phyloP scores from a whole-genome alignment of 2,329 filamentous ascomycete species.

The Alternaria viburni region DNA sequence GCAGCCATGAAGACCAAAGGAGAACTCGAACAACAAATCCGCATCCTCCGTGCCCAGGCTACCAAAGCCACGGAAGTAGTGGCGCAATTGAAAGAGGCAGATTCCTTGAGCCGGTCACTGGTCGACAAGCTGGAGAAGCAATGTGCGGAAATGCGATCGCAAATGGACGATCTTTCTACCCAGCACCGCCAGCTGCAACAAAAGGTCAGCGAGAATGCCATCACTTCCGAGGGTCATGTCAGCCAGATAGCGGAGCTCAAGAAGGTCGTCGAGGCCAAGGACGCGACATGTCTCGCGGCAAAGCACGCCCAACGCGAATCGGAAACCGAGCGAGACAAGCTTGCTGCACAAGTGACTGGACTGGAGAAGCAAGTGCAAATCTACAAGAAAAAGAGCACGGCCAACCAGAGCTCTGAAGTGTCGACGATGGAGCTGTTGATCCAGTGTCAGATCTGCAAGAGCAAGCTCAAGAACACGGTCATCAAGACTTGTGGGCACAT shows the following conservation, averaged over 20 bases:
- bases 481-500: constrained; percentile 94
- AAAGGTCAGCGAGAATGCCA: constrained; percentile 71
- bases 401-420: constrained; percentile 81
- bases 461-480: constrained; percentile 91
- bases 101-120: constrained; percentile 75
- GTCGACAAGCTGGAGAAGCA: constrained; percentile 91
- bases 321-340: constrained; percentile 76
- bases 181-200: constrained; percentile 80
- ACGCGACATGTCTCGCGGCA: constrained; percentile 70
- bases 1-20: constrained; percentile 94
- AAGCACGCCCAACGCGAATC: constrained; percentile 65
- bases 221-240: constrained; percentile 73
- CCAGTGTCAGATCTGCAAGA: constrained; percentile 90
- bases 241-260: constrained; percentile 80
- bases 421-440: constrained; percentile 81
- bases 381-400: constrained; percentile 82
- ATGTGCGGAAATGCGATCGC: constrained; percentile 79
- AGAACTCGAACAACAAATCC: constrained; percentile 78
- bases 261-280: constrained; percentile 75
- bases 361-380: constrained; percentile 81
- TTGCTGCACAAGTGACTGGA: constrained; percentile 78
- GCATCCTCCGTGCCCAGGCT: constrained; percentile 80
- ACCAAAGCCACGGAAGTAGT: constrained; percentile 93
- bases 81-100: constrained; percentile 87
- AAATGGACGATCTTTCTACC: constrained; percentile 70